phyloP scores from a whole-genome alignment of 1,284 basidiomycete species.

The Fistulinella cinereoalba region DNA sequence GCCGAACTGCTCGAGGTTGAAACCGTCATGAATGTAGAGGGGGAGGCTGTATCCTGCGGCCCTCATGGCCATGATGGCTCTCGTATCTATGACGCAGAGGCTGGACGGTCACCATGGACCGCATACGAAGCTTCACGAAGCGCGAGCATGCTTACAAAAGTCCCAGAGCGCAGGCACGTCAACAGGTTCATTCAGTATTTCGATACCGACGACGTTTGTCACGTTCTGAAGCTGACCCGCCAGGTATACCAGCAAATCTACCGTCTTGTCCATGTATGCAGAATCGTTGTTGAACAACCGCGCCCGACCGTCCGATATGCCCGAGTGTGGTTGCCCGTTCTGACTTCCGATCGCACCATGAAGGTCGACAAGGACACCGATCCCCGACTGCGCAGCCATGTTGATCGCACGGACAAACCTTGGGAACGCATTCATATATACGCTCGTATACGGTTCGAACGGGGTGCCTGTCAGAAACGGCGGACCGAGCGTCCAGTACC shows the following conservation, averaged over 20 bases:
- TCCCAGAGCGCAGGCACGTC: constrained; percentile 44
- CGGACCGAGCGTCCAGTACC: constrained; percentile 60
- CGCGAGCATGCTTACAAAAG: constrained; percentile 46
- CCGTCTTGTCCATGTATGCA: constrained; percentile 56
- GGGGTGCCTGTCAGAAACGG: constrained; percentile 46
- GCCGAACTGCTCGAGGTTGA: constrained; percentile 58
- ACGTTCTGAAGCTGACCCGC: constrained; percentile 55
- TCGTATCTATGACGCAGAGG: constrained; percentile 13
- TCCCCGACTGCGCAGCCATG: constrained; percentile 52
- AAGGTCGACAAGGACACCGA: constrained; percentile 23
- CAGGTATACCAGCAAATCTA: constrained; percentile 57
- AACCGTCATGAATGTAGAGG: constrained; percentile 75
- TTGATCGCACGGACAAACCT: constrained; percentile 63
- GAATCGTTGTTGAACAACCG: constrained; percentile 54
- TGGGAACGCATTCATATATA: constrained; percentile 65
- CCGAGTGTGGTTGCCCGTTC: constrained; percentile 58
- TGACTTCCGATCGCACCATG: constrained; percentile 64
- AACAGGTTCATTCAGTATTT: constrained; percentile 74
- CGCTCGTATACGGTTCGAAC: constrained; percentile 54
- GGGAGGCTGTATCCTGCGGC: constrained; percentile 45
- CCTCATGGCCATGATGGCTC: constrained; percentile 23
- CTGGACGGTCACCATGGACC: not conserved
- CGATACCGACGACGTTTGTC: constrained; percentile 74
- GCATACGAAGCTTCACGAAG: not conserved
- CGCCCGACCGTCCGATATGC: constrained; percentile 61